These are phyloP conservation scores for Cryptosporidium ubiquitum DNA, from an alignment of 169 alveolate genomes.

Conservation along the genomic window DNA sequence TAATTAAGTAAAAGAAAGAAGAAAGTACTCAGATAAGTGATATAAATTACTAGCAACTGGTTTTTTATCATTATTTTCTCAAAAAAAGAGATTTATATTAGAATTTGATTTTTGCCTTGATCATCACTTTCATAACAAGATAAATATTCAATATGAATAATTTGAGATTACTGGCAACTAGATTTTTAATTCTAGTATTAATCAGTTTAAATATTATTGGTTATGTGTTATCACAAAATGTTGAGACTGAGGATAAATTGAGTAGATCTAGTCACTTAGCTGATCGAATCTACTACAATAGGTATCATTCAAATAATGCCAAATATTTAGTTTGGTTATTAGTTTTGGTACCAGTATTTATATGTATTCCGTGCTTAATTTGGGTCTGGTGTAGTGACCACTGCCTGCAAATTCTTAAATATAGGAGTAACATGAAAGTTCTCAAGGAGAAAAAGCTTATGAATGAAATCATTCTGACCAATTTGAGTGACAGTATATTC, in stretches of 20 bases:
- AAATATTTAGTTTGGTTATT: conserved; percentile 64
- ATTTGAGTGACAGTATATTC: conserved; percentile 12
- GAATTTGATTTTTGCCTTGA: too few relatives aligned
- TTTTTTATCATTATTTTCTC: too few relatives aligned
- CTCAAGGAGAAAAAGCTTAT: conserved; percentile 32
- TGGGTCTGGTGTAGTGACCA: conserved; percentile 75
- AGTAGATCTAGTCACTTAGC: background rate
- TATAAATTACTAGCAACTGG: too few relatives aligned
- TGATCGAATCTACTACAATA: conserved; percentile 42
- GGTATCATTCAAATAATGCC: conserved; percentile 63
- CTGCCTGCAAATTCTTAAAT: conserved; percentile 47
- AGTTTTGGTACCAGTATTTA: conserved; percentile 57
- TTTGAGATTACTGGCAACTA: background rate
- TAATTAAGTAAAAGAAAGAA: background rate
- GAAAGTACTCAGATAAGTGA: background rate
- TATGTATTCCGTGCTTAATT: conserved; percentile 65
- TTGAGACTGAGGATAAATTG: background rate
- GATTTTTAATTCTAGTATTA: background rate
- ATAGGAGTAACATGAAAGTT: conserved; percentile 26
- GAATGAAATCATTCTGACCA: conserved; percentile 42
- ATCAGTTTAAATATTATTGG: background rate
- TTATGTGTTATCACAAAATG: background rate
- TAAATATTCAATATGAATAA: background rate
- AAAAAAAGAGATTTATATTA: too few relatives aligned
- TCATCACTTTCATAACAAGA: background rate